A percentile compares a stretch with the other conserved stretches of the same genome.
Conservation (phyloP, 2,329 filamentous ascomycete genomes). For the Xylariaceae sp. region DNA sequence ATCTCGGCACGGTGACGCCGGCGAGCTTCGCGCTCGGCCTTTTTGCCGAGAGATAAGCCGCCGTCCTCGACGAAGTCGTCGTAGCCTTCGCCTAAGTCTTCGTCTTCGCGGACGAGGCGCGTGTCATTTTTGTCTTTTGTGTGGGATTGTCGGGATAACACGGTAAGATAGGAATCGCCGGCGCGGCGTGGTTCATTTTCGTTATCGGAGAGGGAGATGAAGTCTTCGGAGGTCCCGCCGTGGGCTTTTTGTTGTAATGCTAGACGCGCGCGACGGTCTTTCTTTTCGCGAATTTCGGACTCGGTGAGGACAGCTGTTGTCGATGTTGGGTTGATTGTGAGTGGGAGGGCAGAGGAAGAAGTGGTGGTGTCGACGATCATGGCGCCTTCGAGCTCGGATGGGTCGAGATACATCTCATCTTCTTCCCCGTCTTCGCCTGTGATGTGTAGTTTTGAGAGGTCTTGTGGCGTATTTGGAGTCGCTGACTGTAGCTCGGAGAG, state of each 20-base stretch:
- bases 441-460: constrained; percentile 45
- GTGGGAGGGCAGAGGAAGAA: constrained; percentile 32
- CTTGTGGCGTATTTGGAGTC: constrained; percentile 76
- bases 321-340: constrained; percentile 21
- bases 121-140: constrained; percentile 52
- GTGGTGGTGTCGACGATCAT: constrained; percentile 55
- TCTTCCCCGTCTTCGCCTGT: constrained; percentile 36
- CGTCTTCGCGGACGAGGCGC: constrained; percentile 77
- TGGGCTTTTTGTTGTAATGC: constrained; percentile 59
- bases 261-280: constrained; percentile 77
- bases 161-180: constrained; percentile 29
- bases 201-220: constrained; percentile 59
- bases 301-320: constrained; percentile 66
- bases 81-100: constrained; percentile 89
- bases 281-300: constrained; percentile 84
- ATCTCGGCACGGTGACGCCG: constrained; percentile 70
- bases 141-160: constrained; percentile 35
- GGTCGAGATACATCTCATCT: constrained; percentile 54
- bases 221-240: constrained; percentile 45
- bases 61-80: constrained; percentile 89
- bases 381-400: constrained; percentile 59
- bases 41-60: constrained; percentile 70
- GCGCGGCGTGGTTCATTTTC: constrained; percentile 33
- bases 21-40: constrained; percentile 70
- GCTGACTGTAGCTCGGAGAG: constrained; percentile 80